Base-by-base conservation (phyloP, 306 rosid genomes). In the Begonia peltatifolia region DNA sequence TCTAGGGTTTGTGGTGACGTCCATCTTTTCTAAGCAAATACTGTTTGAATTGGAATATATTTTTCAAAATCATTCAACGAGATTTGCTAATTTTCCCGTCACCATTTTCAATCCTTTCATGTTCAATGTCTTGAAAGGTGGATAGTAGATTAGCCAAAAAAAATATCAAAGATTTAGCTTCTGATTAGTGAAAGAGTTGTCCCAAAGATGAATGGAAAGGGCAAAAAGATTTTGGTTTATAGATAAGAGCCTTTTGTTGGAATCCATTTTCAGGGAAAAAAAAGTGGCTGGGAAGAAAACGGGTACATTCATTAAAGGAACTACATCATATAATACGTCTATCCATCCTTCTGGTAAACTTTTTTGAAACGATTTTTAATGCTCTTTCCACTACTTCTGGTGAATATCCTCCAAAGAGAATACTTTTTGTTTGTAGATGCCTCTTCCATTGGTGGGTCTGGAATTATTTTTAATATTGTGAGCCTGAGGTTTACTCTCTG, bases 381-480 rank as follows among this genome's bases (percentile, higher is more conserved):
- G 54, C 65, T 51, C 63, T 73, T 53, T 41, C 59, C 42, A 42
- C 65, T 50, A 36, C n/a, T 36, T 59, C 52, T 56, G 38, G 65
- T 66, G 79, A 70, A 43, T 50, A 67, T 48, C 61, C 59, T 60
- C 48, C 53, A 16, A 57, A 70, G 66, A 70, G 63, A 42, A 18
- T 52, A 13, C 38, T 7, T 57, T 71, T 68, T 74, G 84, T 74
- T 65, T 58, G 25, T 14, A 51, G 53, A 54, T 41, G 48, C 48
- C 13, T 30, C 58, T 61, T 59, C 20, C 20, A 2, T 60, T 46
- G 42, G 53, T 62, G 53, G 58, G 48, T 52, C 46, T 56, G 22
- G 50, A 41, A 41, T 67, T 53, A 54, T 55, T 59, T 47, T 14
- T 30, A 30, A 25, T 46, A 16, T 51, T 47, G 17, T 53, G 44